Evolutionary conservation across 2,329 filamentous ascomycete species (phyloP).

Genomic region (Fusarium sp.): DNA sequence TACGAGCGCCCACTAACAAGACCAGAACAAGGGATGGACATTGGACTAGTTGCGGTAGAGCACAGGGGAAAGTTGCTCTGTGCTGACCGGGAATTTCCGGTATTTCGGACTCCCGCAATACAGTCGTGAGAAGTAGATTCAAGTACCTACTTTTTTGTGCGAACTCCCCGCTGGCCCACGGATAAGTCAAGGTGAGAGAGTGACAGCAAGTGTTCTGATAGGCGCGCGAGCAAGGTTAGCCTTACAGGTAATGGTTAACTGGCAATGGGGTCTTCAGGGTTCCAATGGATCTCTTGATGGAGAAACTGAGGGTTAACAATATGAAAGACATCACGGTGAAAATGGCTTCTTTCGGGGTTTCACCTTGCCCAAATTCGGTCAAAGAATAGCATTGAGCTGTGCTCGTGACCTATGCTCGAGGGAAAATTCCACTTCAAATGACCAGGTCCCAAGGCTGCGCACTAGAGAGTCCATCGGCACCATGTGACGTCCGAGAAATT

Average conservation of each 20-base stretch:
- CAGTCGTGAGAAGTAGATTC: constrained; percentile 5
- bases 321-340: constrained; percentile 1
- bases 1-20: constrained; percentile 12
- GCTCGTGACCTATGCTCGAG: constrained; percentile 28
- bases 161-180: constrained; percentile 6
- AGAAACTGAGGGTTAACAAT: not conserved
- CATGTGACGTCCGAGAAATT: constrained; percentile 30
- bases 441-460: constrained; percentile 27
- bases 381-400: constrained; percentile 24
- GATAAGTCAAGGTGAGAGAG: constrained; percentile 2
- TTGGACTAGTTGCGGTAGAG: constrained; percentile 16
- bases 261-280: not conserved
- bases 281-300: constrained; percentile 9
- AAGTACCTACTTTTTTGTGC: constrained; percentile 1
- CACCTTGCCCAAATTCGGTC: constrained; percentile 32
- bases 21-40: constrained; percentile 20
- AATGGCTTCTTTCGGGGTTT: constrained; percentile 26
- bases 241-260: constrained; percentile 2
- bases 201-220: constrained; percentile 24
- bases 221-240: constrained; percentile 28
- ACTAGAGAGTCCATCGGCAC: constrained; percentile 24
- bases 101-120: constrained; percentile 8
- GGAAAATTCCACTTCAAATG: constrained; percentile 22
- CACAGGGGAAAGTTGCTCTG: constrained; percentile 6
- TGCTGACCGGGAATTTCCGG: constrained; percentile 32